Evolutionary conservation across 371 early-diverging fungal genomes (phyloP), one percentile per base, ranked within the genome.

Genomic region (Mortierella sp.): DNA sequence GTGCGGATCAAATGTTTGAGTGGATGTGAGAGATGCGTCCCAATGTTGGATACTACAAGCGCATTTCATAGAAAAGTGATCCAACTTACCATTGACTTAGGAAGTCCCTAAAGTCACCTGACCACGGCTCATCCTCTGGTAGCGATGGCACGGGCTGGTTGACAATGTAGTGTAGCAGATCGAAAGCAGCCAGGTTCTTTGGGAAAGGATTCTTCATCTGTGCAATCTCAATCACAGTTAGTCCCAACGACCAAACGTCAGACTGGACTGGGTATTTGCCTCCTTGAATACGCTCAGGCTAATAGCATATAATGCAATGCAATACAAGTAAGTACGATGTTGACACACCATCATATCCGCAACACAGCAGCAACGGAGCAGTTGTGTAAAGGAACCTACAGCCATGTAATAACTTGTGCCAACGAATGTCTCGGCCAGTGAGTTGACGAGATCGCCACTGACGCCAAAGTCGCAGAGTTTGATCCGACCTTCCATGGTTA

Each of bases 391-490:
- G 42, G 18, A 42, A 87, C 89, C 72, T 89, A 94, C 94, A 61
- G 96, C 93, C 96, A 98, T 96, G 65, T 98, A 98, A 48, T 92
- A 93, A 60, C 91, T 90, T 39, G 98, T 98, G 13, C 98, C 98
- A 2, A 95, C 93, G 84, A 97, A 97, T 5, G 98, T 96, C 61
- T 93, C 88, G 14, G 96, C 98, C 27, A 95, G 84, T 9, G 96
- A 94, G 66, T 95, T 91, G 57, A 93, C 93, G 34, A 95, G 71
- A 70, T 96, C 93, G 12, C 95, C 95, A 23, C 93, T 91, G 18
- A 98, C 97, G 39, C 98, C 97, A 71, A 98, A 93, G 78, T 98
- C 98, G 71, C 96, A 95, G 21, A 98, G 80, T 80, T 98, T 98
- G 73, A 98, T 90, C 58, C 93, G 82, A 19, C 98, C 98, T 16